Base-by-base conservation (phyloP, 176 grass and related monocot species). In the Juncus effusus region DNA sequence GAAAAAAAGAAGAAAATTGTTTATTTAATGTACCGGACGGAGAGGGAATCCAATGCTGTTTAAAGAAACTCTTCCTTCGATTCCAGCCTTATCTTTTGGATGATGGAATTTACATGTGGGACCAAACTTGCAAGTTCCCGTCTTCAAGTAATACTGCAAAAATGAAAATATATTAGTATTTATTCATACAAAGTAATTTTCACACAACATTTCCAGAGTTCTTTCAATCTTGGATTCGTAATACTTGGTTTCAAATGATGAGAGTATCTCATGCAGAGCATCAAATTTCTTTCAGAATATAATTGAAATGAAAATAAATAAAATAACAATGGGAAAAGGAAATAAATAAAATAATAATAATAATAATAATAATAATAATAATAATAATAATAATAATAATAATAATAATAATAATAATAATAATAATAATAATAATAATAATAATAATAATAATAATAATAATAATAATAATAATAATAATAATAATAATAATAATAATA, bases 91-190 rank as follows among this genome's bases (percentile, higher is more conserved):
- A 63, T 99, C 95, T 87, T 77, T 93, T 7, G 95, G 95, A 69
- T 99, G 95, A 61, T 99, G 78, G 72, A 99, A 99, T 87, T 99
- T 99, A 77, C 95, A 99, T 54, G 95, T 99, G 67, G 89, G 85
- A 41, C 95, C 95, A 85, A 94, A 99, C 78, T 99, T 99, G 83
- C 95, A 99, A 69, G 89, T 94, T 78, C 89, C 95, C 0, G 89
- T 94, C 80, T 93, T 99, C 72, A 99, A 64, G 73, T 90, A 99
- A 59, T 86, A 99, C 95, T 99, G 65, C 10, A 66, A 59, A 42
- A 67, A 50, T 3, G 1, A 74, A 59, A n/a, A 64, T 16, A 47
- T 6, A 72, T 74, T 45, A 50, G n/a, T 36, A 59, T 84, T 54
- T 65, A 62, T 41, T 69, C 14, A 69, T 64, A 41, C 72, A 5